Base-by-base conservation (phyloP, 805 yeast species). In the Yamadazyma philogaea region DNA sequence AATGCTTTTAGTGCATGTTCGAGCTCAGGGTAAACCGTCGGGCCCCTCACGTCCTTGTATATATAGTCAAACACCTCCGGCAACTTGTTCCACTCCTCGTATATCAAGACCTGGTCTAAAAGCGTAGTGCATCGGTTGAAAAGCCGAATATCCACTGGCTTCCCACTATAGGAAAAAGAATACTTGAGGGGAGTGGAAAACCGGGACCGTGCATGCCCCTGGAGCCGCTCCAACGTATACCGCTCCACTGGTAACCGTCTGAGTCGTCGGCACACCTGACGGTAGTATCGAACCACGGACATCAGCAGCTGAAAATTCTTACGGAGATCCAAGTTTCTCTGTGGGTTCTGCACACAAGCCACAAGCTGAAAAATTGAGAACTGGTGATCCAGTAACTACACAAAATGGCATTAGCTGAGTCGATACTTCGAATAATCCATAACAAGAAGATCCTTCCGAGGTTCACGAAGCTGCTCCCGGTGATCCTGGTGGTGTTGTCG, bases 371-470 rank as follows among this genome's bases (percentile, higher is more conserved):
- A 30, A 36, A 17, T 27, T 36, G n/a, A 26, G 15, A 26, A 14
- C 35, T 19, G 28, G 10, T 24, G 28, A 24, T 24, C 10, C 28
- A 24, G 10, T 24, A 18, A 17, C 15, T 33, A 33, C 22, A 19
- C 24, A 53, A 21, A 42, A 70, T 70, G 75, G 75, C 75, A 7
- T 63, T 70, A 46, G 75, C 74, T 34, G 75, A 69, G 50, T 57
- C 69, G 5, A 39, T 70, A 10, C 56, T 66, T 34, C 53, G 74
- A 39, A 62, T 60, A 43, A 57, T 70, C 34, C 66, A 68, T 50
- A 69, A 68, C 52, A 57, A 59, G 32, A 72, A 72, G 36, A 48
- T 69, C 21, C 51, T 69, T 21, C 73, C 75, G 39, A 64, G 60
- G 52, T 34, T 61, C 14, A 55, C 67, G 39, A 52, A 50, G 47